Percentiles rank a stretch among this genome's conserved stretches.
Evolutionary conservation across 1,284 basidiomycete genomes (phyloP).

Genomic region (Pholiota adiposa): DNA sequence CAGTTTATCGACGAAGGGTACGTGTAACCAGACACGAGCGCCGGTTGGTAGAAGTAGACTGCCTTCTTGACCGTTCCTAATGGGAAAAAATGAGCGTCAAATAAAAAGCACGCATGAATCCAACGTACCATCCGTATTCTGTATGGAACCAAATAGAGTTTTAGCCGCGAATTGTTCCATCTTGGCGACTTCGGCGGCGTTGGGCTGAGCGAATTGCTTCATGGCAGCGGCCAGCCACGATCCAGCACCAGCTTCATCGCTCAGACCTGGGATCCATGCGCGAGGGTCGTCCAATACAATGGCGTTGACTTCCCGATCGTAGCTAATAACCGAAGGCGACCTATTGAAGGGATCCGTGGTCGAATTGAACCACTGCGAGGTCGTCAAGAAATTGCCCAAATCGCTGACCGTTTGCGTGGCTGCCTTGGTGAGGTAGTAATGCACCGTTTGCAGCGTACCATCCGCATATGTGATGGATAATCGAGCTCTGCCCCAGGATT

Average conservation of each 20-base stretch:
- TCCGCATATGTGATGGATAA: conserved; percentile 55
- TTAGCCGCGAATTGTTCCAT: conserved; percentile 53
- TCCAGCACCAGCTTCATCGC: conserved; percentile 62
- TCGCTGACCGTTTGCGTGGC: conserved; percentile 50
- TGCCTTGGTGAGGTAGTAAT: conserved; percentile 56
- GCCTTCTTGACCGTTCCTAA: conserved; percentile 57
- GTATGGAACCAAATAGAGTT: conserved; percentile 55
- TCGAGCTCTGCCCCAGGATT: conserved; percentile 54
- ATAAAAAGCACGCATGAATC: too few relatives aligned
- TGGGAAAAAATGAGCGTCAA: neutral
- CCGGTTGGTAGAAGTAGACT: conserved; percentile 58
- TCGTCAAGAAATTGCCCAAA: conserved; percentile 60
- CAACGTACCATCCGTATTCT: conserved; percentile 51
- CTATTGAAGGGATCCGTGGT: conserved; percentile 55
- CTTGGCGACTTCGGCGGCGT: conserved; percentile 53
- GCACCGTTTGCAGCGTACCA: conserved; percentile 55
- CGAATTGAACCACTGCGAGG: conserved; percentile 57
- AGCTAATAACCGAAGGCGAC: conserved; percentile 61
- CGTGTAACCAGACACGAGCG: conserved; percentile 46
- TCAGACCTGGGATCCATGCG: conserved; percentile 62
- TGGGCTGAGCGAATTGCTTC: conserved; percentile 61
- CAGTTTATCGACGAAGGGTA: conserved; percentile 56
- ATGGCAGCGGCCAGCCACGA: conserved; percentile 61
- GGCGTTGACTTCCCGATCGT: conserved; percentile 55
- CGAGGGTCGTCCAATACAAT: conserved; percentile 51